A percentile compares a stretch with the other conserved stretches of the same genome.
Evolutionary conservation across 495 filamentous ascomycete species (phyloP).

Genomic region (Aspergillus mulundensis): DNA sequence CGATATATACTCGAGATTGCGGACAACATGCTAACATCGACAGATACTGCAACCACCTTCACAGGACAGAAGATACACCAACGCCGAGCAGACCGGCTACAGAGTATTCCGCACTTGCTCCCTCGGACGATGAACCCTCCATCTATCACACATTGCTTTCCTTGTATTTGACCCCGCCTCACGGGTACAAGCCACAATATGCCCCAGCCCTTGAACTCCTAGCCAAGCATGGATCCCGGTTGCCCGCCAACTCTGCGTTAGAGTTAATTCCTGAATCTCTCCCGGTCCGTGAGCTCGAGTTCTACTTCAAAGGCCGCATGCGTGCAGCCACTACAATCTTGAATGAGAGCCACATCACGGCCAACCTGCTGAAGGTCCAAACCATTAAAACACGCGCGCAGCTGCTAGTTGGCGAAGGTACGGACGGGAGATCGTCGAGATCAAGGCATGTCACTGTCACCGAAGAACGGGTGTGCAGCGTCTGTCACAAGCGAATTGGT

Average conservation of each 20-base stretch:
- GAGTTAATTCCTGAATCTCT: slow-evolving; percentile 78
- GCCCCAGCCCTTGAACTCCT: slow-evolving; percentile 80
- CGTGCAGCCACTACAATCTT: slow-evolving; percentile 77
- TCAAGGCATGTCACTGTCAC: slow-evolving; percentile 72
- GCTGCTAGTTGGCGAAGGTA: slow-evolving; percentile 62
- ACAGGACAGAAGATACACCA: slow-evolving; percentile 53
- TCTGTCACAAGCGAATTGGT: slow-evolving; percentile 89
- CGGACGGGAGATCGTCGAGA: slow-evolving; percentile 47
- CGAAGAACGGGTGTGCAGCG: slow-evolving; percentile 84
- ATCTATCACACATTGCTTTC: slow-evolving; percentile 90
- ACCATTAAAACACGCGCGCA: slow-evolving; percentile 66
- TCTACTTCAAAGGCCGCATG: slow-evolving; percentile 89
- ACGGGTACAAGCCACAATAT: slow-evolving; percentile 68
- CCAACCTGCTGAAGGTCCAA: slow-evolving; percentile 67
- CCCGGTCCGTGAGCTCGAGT: slow-evolving; percentile 73
- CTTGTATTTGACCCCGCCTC: slow-evolving; percentile 81
- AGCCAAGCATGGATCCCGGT: slow-evolving; percentile 82
- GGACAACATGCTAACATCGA: slow-evolving; percentile 14
- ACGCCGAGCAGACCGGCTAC: slow-evolving; percentile 32
- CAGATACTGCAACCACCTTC: slow-evolving; percentile 86
- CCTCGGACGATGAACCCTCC: slow-evolving; percentile 57
- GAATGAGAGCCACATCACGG: slow-evolving; percentile 73
- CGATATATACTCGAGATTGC: slow-evolving; percentile 10
- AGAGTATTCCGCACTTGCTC: slow-evolving; percentile 35
- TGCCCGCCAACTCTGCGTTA: slow-evolving; percentile 81